Evolutionary conservation across 2,329 filamentous ascomycete species (phyloP), one percentile per base, ranked within the genome.

Genomic region (Nothophaeocryptopus gaeumannii): DNA sequence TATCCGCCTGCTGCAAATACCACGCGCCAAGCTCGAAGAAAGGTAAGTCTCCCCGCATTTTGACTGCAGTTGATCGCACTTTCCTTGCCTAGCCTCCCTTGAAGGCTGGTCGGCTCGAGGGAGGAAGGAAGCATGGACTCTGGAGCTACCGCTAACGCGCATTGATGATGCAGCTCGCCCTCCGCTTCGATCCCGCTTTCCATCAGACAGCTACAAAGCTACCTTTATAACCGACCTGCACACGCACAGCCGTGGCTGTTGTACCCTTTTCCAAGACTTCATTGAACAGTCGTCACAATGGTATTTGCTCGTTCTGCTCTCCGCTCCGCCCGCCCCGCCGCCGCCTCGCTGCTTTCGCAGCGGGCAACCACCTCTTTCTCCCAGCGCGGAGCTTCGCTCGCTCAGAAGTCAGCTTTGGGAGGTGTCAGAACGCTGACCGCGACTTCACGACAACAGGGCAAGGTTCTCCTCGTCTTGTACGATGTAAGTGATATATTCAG

Each of bases 391-490:
- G 65, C 72, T 61, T 69, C 73, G 55, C 72, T 75, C 39, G 58
- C 62, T 38, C 51, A 55, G 58, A 61, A 71, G 72, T 64, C 70
- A 63, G 45, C 64, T 75, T 55, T 62, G 32, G 73, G 73, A 69
- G 75, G 76, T 63, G 72, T 77, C 69, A 78, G 80, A 74, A 79
- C 76, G 75, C 81, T 85, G 74, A 84, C 81, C 56, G 79, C 80
- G 57, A 79, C 80, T 68, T 78, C 84, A 60, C 77, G 77, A 63
- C 81, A 82, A 75, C 81, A 96, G 90, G 91, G 91, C 78, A 96
- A 96, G 79, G 88, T 96, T 76, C 85, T 96, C 70, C 80, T 91
- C 69, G 88, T 95, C 65, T 82, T 96, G 64, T 96, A 96, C 80
- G 91, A 96, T 75, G 91, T 83, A 76, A 76, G 80, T 77, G 8